Evolutionary conservation across 1,284 basidiomycete species (phyloP).

Genomic region (Rhodofomes roseus): DNA sequence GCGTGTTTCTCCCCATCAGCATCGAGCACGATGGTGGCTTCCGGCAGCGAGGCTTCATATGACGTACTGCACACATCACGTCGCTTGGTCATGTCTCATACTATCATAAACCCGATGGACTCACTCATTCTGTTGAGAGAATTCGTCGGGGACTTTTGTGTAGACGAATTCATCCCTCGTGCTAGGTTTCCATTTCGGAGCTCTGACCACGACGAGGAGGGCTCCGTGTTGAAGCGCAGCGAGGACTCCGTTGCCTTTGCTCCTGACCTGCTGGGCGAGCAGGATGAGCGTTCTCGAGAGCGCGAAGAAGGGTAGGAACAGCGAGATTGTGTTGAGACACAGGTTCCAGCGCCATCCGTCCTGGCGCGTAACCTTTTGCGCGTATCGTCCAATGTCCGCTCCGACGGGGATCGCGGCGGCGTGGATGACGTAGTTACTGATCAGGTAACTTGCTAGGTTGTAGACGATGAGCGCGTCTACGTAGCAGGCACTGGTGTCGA

Average conservation of each 20-base stretch:
- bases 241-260: background rate
- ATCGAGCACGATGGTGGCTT: conserved; percentile 42
- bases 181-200: background rate
- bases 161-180: background rate
- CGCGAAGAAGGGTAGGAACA: conserved; percentile 4
- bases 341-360: background rate
- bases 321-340: background rate
- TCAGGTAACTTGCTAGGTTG: background rate
- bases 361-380: background rate
- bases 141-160: background rate
- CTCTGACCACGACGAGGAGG: background rate
- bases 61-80: background rate
- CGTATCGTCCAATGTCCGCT: conserved; percentile 1
- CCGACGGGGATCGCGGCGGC: background rate
- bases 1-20: conserved; percentile 58
- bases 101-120: background rate
- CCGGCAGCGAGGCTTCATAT: conserved; percentile 22
- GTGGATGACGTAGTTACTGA: conserved; percentile 1
- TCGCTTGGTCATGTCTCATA: background rate
- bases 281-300: conserved; percentile 1
- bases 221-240: conserved; percentile 2
- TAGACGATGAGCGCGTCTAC: background rate
- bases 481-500: background rate
- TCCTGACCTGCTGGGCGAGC: background rate
- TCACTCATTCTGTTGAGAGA: background rate